phyloP scores from a whole-genome alignment of 768 basidiomycete species.

The Pisolithus marmoratus region DNA sequence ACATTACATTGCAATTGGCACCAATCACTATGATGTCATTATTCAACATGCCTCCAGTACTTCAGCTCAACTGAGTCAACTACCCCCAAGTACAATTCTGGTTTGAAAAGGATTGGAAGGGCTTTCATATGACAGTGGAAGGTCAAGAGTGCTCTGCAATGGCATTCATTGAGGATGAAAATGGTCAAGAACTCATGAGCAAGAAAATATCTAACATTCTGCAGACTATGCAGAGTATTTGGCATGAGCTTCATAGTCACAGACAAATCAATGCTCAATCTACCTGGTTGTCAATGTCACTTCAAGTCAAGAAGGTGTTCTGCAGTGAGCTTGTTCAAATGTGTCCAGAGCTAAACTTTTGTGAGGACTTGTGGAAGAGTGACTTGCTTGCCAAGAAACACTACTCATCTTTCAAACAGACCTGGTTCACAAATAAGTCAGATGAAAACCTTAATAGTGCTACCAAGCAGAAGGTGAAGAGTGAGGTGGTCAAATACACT shows the following conservation, averaged over 20 bases:
- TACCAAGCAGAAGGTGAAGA: background rate
- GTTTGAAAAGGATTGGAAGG: background rate
- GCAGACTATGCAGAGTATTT: background rate
- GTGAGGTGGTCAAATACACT: background rate
- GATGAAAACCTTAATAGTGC: background rate
- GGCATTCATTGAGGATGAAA: background rate
- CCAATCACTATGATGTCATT: background rate
- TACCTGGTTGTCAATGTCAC: background rate
- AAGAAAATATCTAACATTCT: background rate
- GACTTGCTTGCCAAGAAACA: background rate
- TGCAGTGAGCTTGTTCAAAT: background rate
- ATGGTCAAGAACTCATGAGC: background rate
- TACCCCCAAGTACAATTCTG: background rate
- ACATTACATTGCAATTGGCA: background rate
- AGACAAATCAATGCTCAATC: background rate
- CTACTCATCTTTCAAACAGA: background rate
- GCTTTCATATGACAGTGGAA: background rate
- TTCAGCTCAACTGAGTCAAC: background rate
- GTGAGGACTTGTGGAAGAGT: background rate
- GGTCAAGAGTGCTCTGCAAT: background rate
- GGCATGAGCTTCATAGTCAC: background rate
- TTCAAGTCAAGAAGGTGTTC: background rate
- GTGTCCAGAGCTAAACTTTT: background rate
- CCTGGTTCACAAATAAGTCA: background rate
- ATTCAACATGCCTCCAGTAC: background rate